Evolutionary conservation across 805 yeast genomes (phyloP).

Genomic region (Scheffersomyces coipomensis): DNA sequence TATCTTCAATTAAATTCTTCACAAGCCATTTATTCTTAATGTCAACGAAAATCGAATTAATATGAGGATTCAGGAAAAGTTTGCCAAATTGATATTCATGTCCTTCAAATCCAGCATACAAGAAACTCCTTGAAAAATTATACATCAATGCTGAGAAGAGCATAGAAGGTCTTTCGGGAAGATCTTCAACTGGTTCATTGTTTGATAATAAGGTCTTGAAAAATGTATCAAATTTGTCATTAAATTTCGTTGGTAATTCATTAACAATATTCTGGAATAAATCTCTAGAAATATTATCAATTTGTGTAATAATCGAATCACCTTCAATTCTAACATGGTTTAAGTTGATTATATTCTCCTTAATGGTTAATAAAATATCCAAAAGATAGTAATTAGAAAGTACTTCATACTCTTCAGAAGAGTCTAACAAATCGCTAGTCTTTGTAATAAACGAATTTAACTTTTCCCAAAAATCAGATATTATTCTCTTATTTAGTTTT

Average conservation of each 20-base stretch:
- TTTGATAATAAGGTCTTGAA: too few relatives aligned
- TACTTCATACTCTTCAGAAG: neutral
- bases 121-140: conserved; percentile 11
- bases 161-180: conserved; percentile 15
- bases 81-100: conserved; percentile 12
- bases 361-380: conserved; percentile 8
- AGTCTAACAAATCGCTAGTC: neutral
- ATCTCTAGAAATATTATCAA: conserved; percentile 4
- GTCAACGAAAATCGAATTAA: conserved; percentile 15
- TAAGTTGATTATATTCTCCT: neutral
- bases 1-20: conserved; percentile 8
- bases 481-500: conserved; percentile 7
- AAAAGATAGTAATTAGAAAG: neutral
- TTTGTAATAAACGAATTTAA: conserved; percentile 7
- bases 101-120: conserved; percentile 6
- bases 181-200: neutral
- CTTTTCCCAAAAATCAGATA: conserved; percentile 9
- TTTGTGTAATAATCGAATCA: neutral
- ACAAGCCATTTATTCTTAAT: conserved; percentile 33
- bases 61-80: conserved; percentile 19
- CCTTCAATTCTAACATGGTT: neutral
- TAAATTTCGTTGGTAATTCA: too few relatives aligned
- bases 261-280: conserved; percentile 1
- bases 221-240: too few relatives aligned
- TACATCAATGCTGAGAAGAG: conserved; percentile 16